Evolutionary conservation across 2,329 filamentous ascomycete genomes (phyloP).

Genomic region (Cercospora sesami): DNA sequence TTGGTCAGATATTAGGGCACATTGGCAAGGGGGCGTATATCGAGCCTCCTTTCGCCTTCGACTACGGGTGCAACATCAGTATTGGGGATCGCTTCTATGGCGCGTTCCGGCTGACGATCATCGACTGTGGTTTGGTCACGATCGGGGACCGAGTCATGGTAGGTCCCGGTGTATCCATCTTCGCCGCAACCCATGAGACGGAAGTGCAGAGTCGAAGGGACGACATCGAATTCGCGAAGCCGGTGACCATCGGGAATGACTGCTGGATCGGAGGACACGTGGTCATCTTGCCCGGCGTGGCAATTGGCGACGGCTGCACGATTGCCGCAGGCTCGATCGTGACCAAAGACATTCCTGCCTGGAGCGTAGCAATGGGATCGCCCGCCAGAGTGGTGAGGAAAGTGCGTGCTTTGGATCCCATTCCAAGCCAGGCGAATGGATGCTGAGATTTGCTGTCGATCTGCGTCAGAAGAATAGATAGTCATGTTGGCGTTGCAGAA

Average conservation of each 20-base stretch:
- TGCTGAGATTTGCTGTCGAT: too few species aligned
- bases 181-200: slow-evolving; percentile 54
- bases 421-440: too few species aligned
- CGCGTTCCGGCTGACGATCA: slow-evolving; percentile 57
- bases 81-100: slow-evolving; percentile 64
- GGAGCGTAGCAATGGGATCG: slow-evolving; percentile 28
- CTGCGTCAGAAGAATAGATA: too few species aligned
- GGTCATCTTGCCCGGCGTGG: too few species aligned
- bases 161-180: slow-evolving; percentile 55
- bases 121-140: slow-evolving; percentile 54
- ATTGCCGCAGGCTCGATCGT: slow-evolving; percentile 28
- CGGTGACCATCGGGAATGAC: slow-evolving; percentile 48
- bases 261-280: neutral
- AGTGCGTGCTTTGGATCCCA: too few species aligned
- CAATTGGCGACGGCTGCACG: slow-evolving; percentile 19
- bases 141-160: slow-evolving; percentile 56
- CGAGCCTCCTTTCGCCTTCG: slow-evolving; percentile 62
- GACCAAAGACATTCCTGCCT: slow-evolving; percentile 24
- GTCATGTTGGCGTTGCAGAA: too few species aligned
- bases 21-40: slow-evolving; percentile 49
- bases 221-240: slow-evolving; percentile 52
- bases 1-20: slow-evolving; percentile 18
- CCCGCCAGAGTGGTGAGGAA: too few species aligned
- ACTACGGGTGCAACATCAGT: slow-evolving; percentile 66
- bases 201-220: slow-evolving; percentile 51